Evolutionary conservation across 129 eudicot genomes (phyloP), one percentile per base, ranked within the genome.

Genomic region (Calendula officinalis): DNA sequence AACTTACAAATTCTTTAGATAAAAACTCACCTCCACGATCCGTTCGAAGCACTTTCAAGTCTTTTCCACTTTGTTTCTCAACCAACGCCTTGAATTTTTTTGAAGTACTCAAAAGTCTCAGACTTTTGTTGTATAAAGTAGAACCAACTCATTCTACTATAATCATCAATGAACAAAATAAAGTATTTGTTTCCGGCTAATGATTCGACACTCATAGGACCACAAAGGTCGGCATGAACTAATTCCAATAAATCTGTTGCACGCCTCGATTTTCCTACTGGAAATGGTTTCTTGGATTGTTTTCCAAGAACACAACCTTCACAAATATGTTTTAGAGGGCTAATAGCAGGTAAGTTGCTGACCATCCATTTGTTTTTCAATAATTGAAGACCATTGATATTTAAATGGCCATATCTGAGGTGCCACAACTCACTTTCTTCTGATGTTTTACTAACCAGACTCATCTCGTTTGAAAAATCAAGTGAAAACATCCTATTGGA

Each of bases 401-500:
- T 35, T 16, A 34, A 45, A 4, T 58, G 45, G 8, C 45, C 64
- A 12, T 58, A 58, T 37, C 32, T 8, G 2, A 11, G 43, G 35
- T 58, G 45, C 64, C 43, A 38, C 12, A 58, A 32, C 61, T 56
- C 61, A 35, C 10, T 35, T 40, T 15, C 30, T 4, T 15, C 30
- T 4, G 14, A 35, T 5, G 32, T 38, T 11, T 15, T 60, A n/a
- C 30, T 60, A 13, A 64, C 11, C 11, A 64, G 7, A 11, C 44
- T 35, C 17, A 17, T 17, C 27, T 64, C 5, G 5, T 34, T 32
- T 46, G 56, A 17, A 30, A 64, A 64, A 7, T 45, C 44, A 47
- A 47, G 16, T 5, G 69, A 42, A 64, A 64, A 64, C 69, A 47
- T 47, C 3, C 8, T 3, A 47, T 63, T 63, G 1, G 51, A 16